Evolutionary conservation across 257 asterid species (phyloP).

Genomic region (Osmanthus fragrans): DNA sequence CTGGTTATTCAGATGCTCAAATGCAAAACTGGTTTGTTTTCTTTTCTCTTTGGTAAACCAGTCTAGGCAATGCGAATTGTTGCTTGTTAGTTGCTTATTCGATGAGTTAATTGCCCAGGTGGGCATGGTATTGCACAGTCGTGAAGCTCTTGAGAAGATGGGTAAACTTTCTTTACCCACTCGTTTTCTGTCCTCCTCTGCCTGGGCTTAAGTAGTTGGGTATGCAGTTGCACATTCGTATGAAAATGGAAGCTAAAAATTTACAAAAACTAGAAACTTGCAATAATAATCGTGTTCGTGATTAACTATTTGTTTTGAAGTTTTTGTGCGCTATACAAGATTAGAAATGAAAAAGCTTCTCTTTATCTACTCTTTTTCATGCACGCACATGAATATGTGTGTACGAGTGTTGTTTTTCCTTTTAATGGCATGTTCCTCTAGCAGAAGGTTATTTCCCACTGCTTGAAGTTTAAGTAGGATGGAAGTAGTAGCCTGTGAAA

Average conservation of each 20-base stretch:
- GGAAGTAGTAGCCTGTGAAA: neutral
- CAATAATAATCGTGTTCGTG: neutral
- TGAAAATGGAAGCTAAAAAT: conserved; percentile 9
- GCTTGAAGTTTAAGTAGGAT: conserved; percentile 24
- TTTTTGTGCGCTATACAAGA: neutral
- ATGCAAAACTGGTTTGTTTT: conserved; percentile 28
- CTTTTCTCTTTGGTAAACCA: conserved; percentile 32
- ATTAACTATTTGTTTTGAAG: neutral
- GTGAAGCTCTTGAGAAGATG: conserved; percentile 13
- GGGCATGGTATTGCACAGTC: neutral
- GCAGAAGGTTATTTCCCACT: conserved; percentile 21
- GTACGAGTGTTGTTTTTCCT: neutral
- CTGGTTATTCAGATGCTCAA: conserved; percentile 36
- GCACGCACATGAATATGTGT: neutral
- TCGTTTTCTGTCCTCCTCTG: conserved; percentile 19
- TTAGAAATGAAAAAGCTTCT: neutral
- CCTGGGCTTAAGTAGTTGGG: conserved; percentile 5
- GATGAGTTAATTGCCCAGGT: conserved; percentile 20
- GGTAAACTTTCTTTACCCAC: conserved; percentile 45
- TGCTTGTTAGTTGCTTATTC: conserved; percentile 40
- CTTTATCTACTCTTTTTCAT: neutral
- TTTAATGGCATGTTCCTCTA: neutral
- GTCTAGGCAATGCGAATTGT: conserved; percentile 35
- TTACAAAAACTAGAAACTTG: neutral
- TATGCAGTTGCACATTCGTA: conserved; percentile 21